Evolutionary conservation across 2,329 filamentous ascomycete species (phyloP).

Genomic region (Penicillium sp.): DNA sequence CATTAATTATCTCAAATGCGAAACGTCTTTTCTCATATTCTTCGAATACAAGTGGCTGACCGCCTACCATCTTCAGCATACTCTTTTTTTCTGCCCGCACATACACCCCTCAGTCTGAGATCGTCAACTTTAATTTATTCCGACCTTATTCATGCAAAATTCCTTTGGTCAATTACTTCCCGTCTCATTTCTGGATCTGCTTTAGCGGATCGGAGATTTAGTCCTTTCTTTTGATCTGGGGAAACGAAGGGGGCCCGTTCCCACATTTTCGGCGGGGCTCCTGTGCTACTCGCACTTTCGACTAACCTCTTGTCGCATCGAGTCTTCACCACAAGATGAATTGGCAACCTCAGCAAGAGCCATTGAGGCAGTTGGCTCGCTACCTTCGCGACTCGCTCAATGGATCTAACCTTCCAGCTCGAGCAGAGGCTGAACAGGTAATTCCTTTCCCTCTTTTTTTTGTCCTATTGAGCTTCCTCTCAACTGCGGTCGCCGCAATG

Average conservation of each 20-base stretch:
- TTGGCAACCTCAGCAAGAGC: slow-evolving; percentile 89
- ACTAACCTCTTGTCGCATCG: slow-evolving; percentile 16
- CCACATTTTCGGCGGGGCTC: slow-evolving; percentile 29
- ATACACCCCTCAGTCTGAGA: slow-evolving; percentile 9
- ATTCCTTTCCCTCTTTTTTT: slow-evolving; percentile 8
- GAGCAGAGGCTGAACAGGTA: slow-evolving; percentile 87
- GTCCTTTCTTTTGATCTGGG: slow-evolving; percentile 11
- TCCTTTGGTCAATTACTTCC: slow-evolving; percentile 1
- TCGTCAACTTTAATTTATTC: not conserved
- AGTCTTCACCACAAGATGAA: slow-evolving; percentile 58
- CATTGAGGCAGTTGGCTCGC: slow-evolving; percentile 80
- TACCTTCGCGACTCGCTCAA: slow-evolving; percentile 91
- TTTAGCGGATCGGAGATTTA: slow-evolving; percentile 3
- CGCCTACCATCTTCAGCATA: not conserved
- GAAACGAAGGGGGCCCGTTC: slow-evolving; percentile 23
- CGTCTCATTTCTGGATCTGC: slow-evolving; percentile 1
- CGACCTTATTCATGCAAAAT: not conserved
- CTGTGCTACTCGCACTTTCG: slow-evolving; percentile 27
- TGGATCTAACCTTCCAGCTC: slow-evolving; percentile 69
- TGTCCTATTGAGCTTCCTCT: slow-evolving; percentile 8
- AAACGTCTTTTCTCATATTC: not conserved
- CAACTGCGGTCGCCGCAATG: not conserved
- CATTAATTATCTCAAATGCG: not conserved
- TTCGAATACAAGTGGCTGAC: not conserved
- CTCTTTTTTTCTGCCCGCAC: slow-evolving; percentile 11